Evolutionary conservation across 1,284 basidiomycete species (phyloP).

Genomic region (Ceratobasidium sp.): DNA sequence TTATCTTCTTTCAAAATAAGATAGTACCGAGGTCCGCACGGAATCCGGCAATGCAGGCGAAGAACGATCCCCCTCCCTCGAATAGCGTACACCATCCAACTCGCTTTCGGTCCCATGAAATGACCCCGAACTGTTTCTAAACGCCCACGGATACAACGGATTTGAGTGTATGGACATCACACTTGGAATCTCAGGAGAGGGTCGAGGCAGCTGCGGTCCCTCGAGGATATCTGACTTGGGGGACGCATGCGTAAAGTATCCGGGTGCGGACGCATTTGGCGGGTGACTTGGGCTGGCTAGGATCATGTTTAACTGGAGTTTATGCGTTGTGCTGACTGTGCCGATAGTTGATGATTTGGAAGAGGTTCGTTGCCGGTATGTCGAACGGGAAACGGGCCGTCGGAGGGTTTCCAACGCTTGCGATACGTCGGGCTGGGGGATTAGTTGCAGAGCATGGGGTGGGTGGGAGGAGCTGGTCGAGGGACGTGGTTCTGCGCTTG

Average conservation of each 20-base stretch:
- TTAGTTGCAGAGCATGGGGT: background rate
- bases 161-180: background rate
- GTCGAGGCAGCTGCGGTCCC: background rate
- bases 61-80: background rate
- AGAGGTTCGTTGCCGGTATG: background rate
- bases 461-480: background rate
- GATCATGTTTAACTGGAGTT: background rate
- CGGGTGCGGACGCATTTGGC: background rate
- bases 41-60: conserved; percentile 25
- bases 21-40: conserved; percentile 18
- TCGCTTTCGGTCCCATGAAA: background rate
- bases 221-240: background rate
- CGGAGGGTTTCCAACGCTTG: conserved; percentile 1
- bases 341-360: background rate
- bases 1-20: conserved; percentile 5
- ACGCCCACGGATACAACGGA: background rate
- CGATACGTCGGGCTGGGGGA: conserved; percentile 2
- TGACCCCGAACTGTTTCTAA: background rate
- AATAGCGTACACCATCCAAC: conserved; percentile 1
- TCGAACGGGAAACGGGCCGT: background rate
- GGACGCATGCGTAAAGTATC: conserved; percentile 13
- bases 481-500: background rate
- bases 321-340: background rate
- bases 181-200: background rate
- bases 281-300: background rate